Conservation (phyloP, 2,329 filamentous ascomycete species). For the Phyllosticta ampelicida region DNA sequence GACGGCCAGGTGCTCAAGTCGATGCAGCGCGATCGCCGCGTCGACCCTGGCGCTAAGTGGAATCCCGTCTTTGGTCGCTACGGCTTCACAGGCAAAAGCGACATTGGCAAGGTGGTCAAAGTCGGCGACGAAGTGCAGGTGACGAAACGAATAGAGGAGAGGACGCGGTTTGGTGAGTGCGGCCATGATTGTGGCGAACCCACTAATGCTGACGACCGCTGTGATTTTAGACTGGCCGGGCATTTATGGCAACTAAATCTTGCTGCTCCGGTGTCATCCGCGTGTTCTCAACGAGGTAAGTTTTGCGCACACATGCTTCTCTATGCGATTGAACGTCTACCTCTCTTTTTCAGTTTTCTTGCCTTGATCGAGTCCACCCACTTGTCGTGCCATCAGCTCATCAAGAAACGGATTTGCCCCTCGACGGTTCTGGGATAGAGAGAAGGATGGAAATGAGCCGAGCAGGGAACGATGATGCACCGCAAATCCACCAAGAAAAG, state of each 20-base stretch:
- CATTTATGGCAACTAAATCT: background rate
- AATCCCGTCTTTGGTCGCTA: slow-evolving; percentile 40
- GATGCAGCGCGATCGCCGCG: slow-evolving; percentile 33
- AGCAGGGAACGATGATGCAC: no score
- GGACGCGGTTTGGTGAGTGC: slow-evolving; percentile 34
- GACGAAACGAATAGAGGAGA: slow-evolving; percentile 27
- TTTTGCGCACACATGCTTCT: background rate
- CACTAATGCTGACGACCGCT: background rate
- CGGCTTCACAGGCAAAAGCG: slow-evolving; percentile 27
- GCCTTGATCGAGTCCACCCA: no score
- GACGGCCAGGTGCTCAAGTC: slow-evolving; percentile 34
- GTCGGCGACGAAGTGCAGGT: slow-evolving; percentile 37
- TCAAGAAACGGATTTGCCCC: no score
- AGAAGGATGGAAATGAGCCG: no score
- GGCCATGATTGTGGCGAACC: background rate
- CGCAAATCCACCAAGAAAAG: no score
- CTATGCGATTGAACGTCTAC: no score
- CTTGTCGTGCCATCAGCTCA: no score
- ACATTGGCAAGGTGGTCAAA: slow-evolving; percentile 20
- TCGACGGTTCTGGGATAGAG: no score
- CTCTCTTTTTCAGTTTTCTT: no score
- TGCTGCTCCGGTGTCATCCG: background rate
- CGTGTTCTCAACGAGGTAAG: background rate
- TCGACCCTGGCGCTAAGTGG: slow-evolving; percentile 36
- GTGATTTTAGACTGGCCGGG: background rate